A percentile compares a stretch with the other conserved stretches of the same genome.
Conservation (phyloP, 2,329 filamentous ascomycete species). For the Xylariaceae sp. region DNA sequence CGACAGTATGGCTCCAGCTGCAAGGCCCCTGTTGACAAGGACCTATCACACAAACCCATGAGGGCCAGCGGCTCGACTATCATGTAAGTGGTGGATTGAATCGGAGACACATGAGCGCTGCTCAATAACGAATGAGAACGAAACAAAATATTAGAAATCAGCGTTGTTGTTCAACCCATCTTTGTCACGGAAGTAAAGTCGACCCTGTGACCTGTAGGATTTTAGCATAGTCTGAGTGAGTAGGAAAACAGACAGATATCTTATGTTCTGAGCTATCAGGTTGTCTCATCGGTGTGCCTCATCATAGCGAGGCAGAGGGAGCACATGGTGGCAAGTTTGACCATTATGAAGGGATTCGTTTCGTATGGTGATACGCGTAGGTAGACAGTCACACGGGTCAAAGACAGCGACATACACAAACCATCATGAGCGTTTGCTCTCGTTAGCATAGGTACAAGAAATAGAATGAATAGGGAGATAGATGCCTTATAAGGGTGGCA, state of each 20-base stretch:
- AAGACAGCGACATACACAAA: no score
- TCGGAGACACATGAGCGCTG: constrained; percentile 1
- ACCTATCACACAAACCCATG: constrained; percentile 9
- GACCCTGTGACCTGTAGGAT: neutral
- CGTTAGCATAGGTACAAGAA: no score
- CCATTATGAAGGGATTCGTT: no score
- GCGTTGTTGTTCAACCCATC: neutral
- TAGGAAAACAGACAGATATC: neutral
- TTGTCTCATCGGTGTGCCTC: neutral
- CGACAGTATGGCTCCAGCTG: constrained; percentile 12
- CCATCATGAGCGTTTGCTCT: no score
- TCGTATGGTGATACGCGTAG: neutral
- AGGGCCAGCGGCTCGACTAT: constrained; percentile 9
- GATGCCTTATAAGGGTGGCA: no score
- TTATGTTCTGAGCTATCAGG: neutral
- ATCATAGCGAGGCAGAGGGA: neutral
- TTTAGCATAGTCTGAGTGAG: neutral
- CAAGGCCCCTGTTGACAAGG: constrained; percentile 2
- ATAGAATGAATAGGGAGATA: no score
- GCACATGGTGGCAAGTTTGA: no score
- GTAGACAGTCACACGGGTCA: neutral
- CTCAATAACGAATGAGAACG: neutral
- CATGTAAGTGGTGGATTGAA: constrained; percentile 9
- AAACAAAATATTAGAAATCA: neutral
- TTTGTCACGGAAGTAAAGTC: neutral